Percentiles rank a stretch among this genome's conserved stretches.
phyloP scores from a whole-genome alignment of 1,284 basidiomycete species.

The Sanghuangporus weigelae region DNA sequence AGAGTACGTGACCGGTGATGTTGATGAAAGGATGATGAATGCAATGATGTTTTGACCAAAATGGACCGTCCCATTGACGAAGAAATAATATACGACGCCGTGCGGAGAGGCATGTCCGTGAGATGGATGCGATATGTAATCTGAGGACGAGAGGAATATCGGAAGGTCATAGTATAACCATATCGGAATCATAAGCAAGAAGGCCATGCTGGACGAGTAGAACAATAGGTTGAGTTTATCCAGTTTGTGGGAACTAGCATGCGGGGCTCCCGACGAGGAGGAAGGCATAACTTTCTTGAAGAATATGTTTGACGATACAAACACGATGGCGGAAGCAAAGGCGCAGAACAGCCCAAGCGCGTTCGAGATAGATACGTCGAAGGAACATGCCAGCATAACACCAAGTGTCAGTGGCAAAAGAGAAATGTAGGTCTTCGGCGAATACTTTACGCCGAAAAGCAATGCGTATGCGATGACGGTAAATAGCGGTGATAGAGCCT shows the following conservation, averaged over 20 bases:
- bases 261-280: conserved; percentile 35
- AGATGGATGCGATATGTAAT: conserved; percentile 43
- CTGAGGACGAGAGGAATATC: conserved; percentile 45
- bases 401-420: conserved; percentile 93
- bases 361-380: conserved; percentile 85
- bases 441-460: conserved; percentile 91
- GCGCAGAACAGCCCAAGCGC: conserved; percentile 82
- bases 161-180: conserved; percentile 87
- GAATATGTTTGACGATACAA: conserved; percentile 98
- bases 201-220: conserved; percentile 93
- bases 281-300: conserved; percentile 98
- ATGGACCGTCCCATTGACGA: conserved; percentile 93
- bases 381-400: conserved; percentile 96
- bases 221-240: conserved; percentile 97
- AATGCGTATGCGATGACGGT: conserved; percentile 93
- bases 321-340: conserved; percentile 91
- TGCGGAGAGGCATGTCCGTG: conserved; percentile 46
- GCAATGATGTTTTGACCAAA: conserved; percentile 97
- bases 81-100: conserved; percentile 69
- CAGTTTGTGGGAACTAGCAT: conserved; percentile 63
- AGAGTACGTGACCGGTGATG: conserved; percentile 97
- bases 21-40: conserved; percentile 91
- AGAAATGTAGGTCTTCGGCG: conserved; percentile 86
- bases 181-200: conserved; percentile 90
- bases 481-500: conserved; percentile 96